Percentiles rank a stretch among this genome's conserved stretches.
phyloP scores from a whole-genome alignment of 1,139 yeast species.

The Suhomyces choctaworum region DNA sequence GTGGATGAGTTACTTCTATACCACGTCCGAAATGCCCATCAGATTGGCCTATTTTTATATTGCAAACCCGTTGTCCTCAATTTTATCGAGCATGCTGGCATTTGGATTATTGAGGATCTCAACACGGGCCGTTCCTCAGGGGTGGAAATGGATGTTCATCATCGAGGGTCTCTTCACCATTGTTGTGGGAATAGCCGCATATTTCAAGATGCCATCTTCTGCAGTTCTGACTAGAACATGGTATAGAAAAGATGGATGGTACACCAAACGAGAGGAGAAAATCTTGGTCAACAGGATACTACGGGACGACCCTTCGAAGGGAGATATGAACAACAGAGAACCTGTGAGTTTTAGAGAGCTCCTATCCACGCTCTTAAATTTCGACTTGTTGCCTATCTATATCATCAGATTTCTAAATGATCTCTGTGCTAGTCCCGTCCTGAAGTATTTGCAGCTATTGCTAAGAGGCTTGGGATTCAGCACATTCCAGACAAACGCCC shows the following conservation, averaged over 20 bases:
- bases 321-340: conserved; percentile 36
- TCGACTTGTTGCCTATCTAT: conserved; percentile 27
- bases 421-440: conserved; percentile 17
- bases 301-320: conserved; percentile 36
- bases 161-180: conserved; percentile 36
- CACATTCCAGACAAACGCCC: conserved; percentile 22
- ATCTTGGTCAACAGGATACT: conserved; percentile 32
- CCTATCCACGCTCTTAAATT: conserved; percentile 22
- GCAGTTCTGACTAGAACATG: conserved; percentile 30
- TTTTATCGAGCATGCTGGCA: conserved; percentile 28
- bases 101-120: conserved; percentile 29
- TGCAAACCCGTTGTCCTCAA: conserved; percentile 24
- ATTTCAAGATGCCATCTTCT: conserved; percentile 37
- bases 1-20: conserved; percentile 36
- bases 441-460: conserved; percentile 18
- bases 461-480: conserved; percentile 21
- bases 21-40: conserved; percentile 27
- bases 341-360: conserved; percentile 26
- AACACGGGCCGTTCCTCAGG: conserved; percentile 15
- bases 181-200: conserved; percentile 29
- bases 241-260: conserved; percentile 37
- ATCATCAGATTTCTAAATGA: conserved; percentile 20
- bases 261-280: conserved; percentile 36
- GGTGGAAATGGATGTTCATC: conserved; percentile 41
- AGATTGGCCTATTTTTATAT: conserved; percentile 30